Conservation (phyloP, 2,329 filamentous ascomycete species). For the Apiospora sp. region DNA sequence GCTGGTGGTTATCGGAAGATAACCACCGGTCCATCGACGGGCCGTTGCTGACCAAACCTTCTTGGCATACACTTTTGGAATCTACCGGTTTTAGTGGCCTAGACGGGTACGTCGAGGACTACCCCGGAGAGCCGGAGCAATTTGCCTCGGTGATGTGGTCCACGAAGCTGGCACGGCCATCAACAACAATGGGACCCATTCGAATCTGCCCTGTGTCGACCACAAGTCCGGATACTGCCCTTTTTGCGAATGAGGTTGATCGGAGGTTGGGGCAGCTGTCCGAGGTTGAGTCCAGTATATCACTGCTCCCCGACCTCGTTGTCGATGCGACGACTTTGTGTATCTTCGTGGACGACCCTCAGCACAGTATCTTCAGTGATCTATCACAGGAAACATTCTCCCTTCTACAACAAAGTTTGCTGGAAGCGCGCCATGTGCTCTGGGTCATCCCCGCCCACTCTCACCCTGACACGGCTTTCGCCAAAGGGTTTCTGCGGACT, state of each 20-base stretch:
- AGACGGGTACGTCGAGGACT: neutral
- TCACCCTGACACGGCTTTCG: neutral
- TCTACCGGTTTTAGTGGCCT: slow-evolving; percentile 4
- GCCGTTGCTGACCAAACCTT: neutral
- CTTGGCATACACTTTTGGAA: neutral
- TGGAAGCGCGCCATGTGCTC: neutral
- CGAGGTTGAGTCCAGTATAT: neutral
- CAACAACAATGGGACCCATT: too few species aligned
- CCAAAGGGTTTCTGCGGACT: neutral
- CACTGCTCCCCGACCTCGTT: neutral
- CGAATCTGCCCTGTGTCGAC: neutral
- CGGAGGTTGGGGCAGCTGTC: neutral
- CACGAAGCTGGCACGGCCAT: too few species aligned
- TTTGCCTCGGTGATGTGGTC: neutral
- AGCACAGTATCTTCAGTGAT: neutral
- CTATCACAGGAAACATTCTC: neutral
- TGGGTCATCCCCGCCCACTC: neutral
- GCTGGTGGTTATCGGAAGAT: slow-evolving; percentile 24
- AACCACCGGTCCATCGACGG: slow-evolving; percentile 22
- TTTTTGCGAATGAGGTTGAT: neutral
- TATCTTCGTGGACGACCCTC: neutral
- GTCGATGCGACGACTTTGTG: neutral
- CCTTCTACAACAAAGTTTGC: neutral
- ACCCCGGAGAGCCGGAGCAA: slow-evolving; percentile 1
- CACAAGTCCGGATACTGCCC: neutral